phyloP scores from a whole-genome alignment of 192 early-diverging fungal species.

The Rhizophagus clarus region DNA sequence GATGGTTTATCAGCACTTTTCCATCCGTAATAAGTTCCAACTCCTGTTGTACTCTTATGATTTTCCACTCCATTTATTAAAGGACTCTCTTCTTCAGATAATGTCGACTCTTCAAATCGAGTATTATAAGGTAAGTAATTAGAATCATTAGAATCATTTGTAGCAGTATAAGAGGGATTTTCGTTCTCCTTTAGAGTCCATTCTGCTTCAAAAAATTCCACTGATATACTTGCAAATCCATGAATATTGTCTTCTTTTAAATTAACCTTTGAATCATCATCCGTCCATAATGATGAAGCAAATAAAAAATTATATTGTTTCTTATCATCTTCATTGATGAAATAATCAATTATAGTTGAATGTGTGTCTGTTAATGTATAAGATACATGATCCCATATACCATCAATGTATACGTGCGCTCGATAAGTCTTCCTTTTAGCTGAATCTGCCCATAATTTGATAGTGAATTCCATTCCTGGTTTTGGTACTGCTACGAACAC shows the following conservation, averaged over 20 bases:
- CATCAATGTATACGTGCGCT: neutral
- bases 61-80: neutral
- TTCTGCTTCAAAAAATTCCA: neutral
- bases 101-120: neutral
- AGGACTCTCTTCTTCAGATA: neutral
- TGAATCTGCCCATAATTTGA: neutral
- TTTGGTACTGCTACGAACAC: neutral
- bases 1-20: neutral
- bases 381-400: neutral
- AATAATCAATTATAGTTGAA: neutral
- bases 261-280: neutral
- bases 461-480: neutral
- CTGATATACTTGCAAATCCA: neutral
- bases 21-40: neutral
- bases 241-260: neutral
- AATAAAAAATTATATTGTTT: neutral
- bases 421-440: neutral
- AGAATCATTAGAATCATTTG: neutral
- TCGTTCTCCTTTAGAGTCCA: neutral
- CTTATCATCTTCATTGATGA: neutral
- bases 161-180: neutral
- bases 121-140: too few relatives aligned
- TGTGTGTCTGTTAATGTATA: neutral
- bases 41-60: neutral
- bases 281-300: neutral